Evolutionary conservation across 2,329 filamentous ascomycete species (phyloP).

Genomic region (Aspergillus sp.): DNA sequence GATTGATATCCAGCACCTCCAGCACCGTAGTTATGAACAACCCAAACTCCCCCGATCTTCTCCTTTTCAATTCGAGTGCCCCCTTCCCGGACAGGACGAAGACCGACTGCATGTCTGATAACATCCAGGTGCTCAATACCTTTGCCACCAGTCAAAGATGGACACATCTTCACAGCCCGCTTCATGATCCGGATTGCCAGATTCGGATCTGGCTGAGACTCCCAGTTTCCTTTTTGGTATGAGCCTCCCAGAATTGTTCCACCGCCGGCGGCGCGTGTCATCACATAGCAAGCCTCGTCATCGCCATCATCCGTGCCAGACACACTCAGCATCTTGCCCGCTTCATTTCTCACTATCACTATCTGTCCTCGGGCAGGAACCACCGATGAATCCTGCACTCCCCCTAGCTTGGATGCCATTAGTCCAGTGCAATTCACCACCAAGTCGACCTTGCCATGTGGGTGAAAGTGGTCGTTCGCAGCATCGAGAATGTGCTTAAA

Average conservation of each 20-base stretch:
- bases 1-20: conserved; percentile 9
- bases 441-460: conserved; percentile 64
- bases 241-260: conserved; percentile 82
- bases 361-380: conserved; percentile 78
- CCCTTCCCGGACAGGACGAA: conserved; percentile 70
- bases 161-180: conserved; percentile 47
- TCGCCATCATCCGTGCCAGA: conserved; percentile 72
- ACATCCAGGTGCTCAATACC: conserved; percentile 71
- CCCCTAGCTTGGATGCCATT: conserved; percentile 70
- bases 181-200: conserved; percentile 81
- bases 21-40: conserved; percentile 13
- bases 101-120: conserved; percentile 75
- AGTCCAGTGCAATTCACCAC: conserved; percentile 84
- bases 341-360: conserved; percentile 76
- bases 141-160: conserved; percentile 43
- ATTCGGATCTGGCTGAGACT: conserved; percentile 72
- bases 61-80: conserved; percentile 77
- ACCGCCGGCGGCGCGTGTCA: conserved; percentile 73
- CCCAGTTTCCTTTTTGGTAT: conserved; percentile 75
- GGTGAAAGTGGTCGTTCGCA: conserved; percentile 45
- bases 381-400: conserved; percentile 72
- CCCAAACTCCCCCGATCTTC: conserved; percentile 50
- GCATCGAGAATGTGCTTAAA: conserved; percentile 72
- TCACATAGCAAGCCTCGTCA: conserved; percentile 74
- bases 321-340: conserved; percentile 65